Evolutionary conservation across 2,329 filamentous ascomycete genomes (phyloP).

Genomic region (Monosporascus sp.): DNA sequence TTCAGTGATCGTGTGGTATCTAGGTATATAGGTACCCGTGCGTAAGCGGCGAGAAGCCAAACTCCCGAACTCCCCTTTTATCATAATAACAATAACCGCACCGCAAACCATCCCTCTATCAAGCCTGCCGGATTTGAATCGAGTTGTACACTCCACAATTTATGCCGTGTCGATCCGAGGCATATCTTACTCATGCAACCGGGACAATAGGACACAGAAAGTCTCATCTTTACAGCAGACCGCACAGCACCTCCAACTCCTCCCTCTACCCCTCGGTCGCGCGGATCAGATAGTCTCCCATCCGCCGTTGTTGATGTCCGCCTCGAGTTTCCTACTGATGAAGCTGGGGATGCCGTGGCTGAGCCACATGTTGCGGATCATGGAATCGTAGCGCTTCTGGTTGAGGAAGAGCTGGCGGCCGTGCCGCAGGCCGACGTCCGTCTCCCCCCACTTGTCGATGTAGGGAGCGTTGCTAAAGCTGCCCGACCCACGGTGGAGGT

Average conservation of each 20-base stretch:
- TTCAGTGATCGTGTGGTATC: not conserved
- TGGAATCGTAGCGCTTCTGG: slow-evolving; percentile 86
- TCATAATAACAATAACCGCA: too few species aligned
- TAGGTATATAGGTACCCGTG: not conserved
- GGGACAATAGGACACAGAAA: too few species aligned
- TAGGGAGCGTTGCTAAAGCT: slow-evolving; percentile 87
- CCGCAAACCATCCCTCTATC: not conserved
- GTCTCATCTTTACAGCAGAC: too few species aligned
- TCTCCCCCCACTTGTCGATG: slow-evolving; percentile 92
- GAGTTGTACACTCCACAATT: not conserved
- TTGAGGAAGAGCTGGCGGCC: slow-evolving; percentile 88
- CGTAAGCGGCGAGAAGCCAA: not conserved
- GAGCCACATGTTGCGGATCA: slow-evolving; percentile 82
- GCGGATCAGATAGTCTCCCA: slow-evolving; percentile 78
- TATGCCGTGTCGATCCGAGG: too few species aligned
- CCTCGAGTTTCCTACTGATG: slow-evolving; percentile 85
- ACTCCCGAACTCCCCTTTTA: not conserved
- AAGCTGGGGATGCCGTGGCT: slow-evolving; percentile 81
- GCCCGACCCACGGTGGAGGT: slow-evolving; percentile 75
- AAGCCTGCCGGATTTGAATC: not conserved
- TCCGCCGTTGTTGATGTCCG: slow-evolving; percentile 93
- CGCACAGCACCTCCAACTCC: not conserved
- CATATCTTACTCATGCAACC: too few species aligned
- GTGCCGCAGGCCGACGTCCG: slow-evolving; percentile 82
- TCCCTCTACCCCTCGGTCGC: not conserved